Evolutionary conservation across 306 rosid species (phyloP).

Genomic region (Gillenia trifoliata): DNA sequence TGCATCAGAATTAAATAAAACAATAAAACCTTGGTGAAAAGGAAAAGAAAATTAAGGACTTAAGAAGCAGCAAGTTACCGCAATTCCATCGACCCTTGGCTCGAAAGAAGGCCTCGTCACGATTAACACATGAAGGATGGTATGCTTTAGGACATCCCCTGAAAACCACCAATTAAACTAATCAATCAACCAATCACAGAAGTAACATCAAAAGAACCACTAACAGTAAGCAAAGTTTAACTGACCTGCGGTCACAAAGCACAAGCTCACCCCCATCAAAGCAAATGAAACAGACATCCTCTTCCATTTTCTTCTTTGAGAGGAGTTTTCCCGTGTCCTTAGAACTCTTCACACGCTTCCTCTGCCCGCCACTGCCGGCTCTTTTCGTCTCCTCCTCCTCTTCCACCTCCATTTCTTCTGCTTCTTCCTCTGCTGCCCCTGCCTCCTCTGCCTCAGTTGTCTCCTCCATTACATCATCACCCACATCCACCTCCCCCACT

Average conservation of each 20-base stretch:
- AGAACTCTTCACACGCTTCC: slow-evolving; percentile 73
- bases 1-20: background rate
- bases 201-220: background rate
- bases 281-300: slow-evolving; percentile 99
- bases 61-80: slow-evolving; percentile 44
- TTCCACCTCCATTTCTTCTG: slow-evolving; percentile 33
- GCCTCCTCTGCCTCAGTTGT: slow-evolving; percentile 26
- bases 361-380: slow-evolving; percentile 50
- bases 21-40: background rate
- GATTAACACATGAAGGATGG: slow-evolving; percentile 91
- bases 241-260: slow-evolving; percentile 92
- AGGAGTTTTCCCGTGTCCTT: slow-evolving; percentile 45
- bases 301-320: slow-evolving; percentile 70
- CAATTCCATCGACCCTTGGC: slow-evolving; percentile 99
- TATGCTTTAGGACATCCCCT: slow-evolving; percentile 99
- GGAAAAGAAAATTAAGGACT: background rate
- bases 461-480: slow-evolving; percentile 18
- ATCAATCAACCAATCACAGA: slow-evolving; percentile 12
- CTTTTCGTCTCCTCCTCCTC: slow-evolving; percentile 32
- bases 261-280: slow-evolving; percentile 98
- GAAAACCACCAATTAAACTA: slow-evolving; percentile 19
- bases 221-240: background rate
- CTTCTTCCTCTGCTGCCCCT: slow-evolving; percentile 43
- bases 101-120: slow-evolving; percentile 90
- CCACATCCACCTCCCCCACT: slow-evolving; percentile 7